Conservation (phyloP, 345 rosid genomes). For the Linum trigynum region DNA sequence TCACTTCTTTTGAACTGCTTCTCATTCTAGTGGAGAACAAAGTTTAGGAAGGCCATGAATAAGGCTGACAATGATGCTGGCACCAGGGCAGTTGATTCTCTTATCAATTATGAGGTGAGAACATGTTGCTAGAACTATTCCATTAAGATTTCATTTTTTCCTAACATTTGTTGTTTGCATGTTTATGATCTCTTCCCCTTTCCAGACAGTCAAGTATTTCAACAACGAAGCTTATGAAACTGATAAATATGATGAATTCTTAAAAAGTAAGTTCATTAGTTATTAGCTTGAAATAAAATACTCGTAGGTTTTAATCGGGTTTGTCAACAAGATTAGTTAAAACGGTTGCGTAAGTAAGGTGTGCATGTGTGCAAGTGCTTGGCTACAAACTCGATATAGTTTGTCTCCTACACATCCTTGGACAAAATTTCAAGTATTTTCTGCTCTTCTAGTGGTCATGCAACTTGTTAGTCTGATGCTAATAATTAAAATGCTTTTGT, state of each 20-base stretch:
- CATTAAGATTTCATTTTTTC: slow-evolving; percentile 1
- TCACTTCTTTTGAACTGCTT: not conserved
- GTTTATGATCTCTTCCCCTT: slow-evolving; percentile 1
- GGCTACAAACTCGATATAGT: not conserved
- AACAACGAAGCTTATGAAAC: slow-evolving; percentile 84
- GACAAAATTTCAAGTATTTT: not conserved
- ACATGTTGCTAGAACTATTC: slow-evolving; percentile 3
- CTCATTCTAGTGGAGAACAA: slow-evolving; percentile 82
- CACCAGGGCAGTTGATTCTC: slow-evolving; percentile 92
- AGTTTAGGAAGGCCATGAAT: slow-evolving; percentile 93
- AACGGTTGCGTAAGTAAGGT: not conserved
- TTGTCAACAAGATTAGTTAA: not conserved
- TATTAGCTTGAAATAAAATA: not conserved
- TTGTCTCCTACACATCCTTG: not conserved
- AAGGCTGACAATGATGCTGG: slow-evolving; percentile 98
- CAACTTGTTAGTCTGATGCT: not conserved
- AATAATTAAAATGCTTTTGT: too few relatives aligned
- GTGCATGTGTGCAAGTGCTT: not conserved
- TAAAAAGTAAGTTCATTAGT: slow-evolving; percentile 62
- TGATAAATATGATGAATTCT: slow-evolving; percentile 75
- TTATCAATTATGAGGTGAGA: slow-evolving; percentile 90
- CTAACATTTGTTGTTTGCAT: not conserved
- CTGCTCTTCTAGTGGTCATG: not conserved
- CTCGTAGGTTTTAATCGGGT: too few relatives aligned
- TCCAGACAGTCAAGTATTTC: slow-evolving; percentile 94